Percentiles rank a stretch among this genome's conserved stretches.
Evolutionary conservation across 805 yeast species (phyloP).

Genomic region (Myxozyma monticola): DNA sequence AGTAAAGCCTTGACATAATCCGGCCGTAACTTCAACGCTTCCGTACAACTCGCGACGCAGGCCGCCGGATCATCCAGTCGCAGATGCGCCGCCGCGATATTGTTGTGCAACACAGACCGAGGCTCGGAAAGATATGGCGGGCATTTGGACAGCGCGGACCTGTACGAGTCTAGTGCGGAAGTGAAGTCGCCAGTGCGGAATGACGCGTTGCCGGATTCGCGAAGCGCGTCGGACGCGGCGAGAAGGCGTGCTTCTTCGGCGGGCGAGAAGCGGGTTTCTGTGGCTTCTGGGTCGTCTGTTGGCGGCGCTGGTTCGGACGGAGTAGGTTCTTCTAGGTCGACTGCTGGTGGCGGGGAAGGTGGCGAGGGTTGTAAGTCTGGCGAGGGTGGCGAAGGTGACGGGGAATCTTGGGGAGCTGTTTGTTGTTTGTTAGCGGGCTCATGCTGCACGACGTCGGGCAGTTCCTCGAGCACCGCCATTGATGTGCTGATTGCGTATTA

Average conservation of each 20-base stretch:
- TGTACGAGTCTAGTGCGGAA: constrained; percentile 19
- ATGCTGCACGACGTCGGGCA: no score
- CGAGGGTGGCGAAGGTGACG: not conserved
- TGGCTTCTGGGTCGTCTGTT: not conserved
- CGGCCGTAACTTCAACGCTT: constrained; percentile 60
- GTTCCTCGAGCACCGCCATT: no score
- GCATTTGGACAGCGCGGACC: constrained; percentile 17
- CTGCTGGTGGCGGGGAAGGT: constrained; percentile 1
- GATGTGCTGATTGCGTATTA: no score
- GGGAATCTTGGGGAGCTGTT: no score
- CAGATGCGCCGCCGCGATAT: constrained; percentile 35
- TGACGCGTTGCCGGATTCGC: constrained; percentile 41
- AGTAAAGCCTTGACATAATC: constrained; percentile 69
- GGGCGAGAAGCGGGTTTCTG: constrained; percentile 19
- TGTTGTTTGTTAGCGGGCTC: no score
- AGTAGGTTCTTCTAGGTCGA: not conserved
- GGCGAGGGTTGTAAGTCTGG: not conserved
- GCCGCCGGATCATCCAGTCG: constrained; percentile 31
- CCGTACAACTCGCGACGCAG: constrained; percentile 65
- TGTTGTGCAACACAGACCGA: constrained; percentile 32
- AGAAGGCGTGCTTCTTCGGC: constrained; percentile 31
- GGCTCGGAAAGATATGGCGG: constrained; percentile 15
- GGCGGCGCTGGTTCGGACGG: not conserved
- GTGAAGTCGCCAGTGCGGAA: constrained; percentile 25
- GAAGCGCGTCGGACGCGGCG: constrained; percentile 41